A percentile compares a stretch with the other conserved stretches of the same genome.
Evolutionary conservation across 768 basidiomycete species (phyloP).

Genomic region (Zangia roseola): DNA sequence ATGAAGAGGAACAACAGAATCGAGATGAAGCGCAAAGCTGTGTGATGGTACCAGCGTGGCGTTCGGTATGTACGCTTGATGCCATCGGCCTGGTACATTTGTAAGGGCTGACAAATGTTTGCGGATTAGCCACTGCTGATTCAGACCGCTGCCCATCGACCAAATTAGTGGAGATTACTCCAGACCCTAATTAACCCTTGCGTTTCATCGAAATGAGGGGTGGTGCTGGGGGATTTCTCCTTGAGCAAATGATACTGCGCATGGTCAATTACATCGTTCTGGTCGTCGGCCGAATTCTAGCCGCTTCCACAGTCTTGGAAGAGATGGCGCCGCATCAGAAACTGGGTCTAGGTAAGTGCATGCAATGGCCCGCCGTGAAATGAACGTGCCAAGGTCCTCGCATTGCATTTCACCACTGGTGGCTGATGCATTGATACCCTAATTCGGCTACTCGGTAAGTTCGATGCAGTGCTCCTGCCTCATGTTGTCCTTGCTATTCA

Average conservation of each 20-base stretch:
- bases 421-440: slow-evolving; percentile 13
- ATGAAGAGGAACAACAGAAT: slow-evolving; percentile 6
- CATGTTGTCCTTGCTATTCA: slow-evolving; percentile 28
- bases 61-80: slow-evolving; percentile 17
- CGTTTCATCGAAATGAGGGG: slow-evolving; percentile 20
- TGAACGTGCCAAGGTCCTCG: slow-evolving; percentile 15
- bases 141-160: slow-evolving; percentile 12
- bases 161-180: slow-evolving; percentile 18
- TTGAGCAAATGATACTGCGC: slow-evolving; percentile 12
- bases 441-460: slow-evolving; percentile 14
- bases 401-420: slow-evolving; percentile 12
- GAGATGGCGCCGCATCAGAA: slow-evolving; percentile 1
- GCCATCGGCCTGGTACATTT: slow-evolving; percentile 13
- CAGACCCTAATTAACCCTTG: slow-evolving; percentile 21
- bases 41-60: slow-evolving; percentile 14
- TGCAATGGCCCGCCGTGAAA: slow-evolving; percentile 11
- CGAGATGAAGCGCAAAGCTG: slow-evolving; percentile 11
- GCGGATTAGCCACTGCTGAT: slow-evolving; percentile 12
- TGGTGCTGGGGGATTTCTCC: slow-evolving; percentile 11
- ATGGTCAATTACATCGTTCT: slow-evolving; percentile 7
- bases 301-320: slow-evolving; percentile 15
- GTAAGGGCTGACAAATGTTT: slow-evolving; percentile 23
- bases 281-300: slow-evolving; percentile 5
- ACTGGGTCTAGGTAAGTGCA: slow-evolving; percentile 15
- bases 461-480: slow-evolving; percentile 27